phyloP scores from a whole-genome alignment of 257 asterid genomes.

The Galeopsis tetrahit region DNA sequence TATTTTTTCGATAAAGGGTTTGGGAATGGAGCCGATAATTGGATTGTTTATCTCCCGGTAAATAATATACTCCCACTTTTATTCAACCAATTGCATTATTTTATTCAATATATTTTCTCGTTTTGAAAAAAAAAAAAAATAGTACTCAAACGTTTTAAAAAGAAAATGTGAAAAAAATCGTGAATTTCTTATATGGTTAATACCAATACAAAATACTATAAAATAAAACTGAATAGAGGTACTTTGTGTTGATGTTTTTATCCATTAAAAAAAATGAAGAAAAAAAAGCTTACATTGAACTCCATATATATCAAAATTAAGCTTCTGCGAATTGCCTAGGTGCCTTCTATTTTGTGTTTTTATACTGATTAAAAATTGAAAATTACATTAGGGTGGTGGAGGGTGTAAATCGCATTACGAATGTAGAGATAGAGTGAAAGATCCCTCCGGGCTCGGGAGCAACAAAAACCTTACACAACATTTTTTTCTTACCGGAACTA shows the following conservation, averaged over 20 bases:
- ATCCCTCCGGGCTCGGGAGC: background rate
- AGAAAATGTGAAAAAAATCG: too few relatives aligned
- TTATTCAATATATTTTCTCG: background rate
- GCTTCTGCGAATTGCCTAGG: too few relatives aligned
- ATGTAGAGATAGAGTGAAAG: background rate
- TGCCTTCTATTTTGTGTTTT: too few relatives aligned
- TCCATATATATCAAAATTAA: too few relatives aligned
- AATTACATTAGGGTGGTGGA: slow-evolving; percentile 41
- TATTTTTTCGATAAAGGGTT: slow-evolving; percentile 21
- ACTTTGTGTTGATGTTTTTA: too few relatives aligned
- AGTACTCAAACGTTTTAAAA: too few relatives aligned
- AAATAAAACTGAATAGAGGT: too few relatives aligned
- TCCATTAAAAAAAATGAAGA: too few relatives aligned
- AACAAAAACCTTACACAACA: background rate
- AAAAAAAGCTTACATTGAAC: too few relatives aligned
- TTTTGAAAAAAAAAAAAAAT: background rate
- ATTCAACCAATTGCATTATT: background rate
- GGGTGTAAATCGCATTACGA: slow-evolving; percentile 33
- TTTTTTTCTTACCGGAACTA: background rate
- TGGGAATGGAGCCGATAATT: slow-evolving; percentile 19
- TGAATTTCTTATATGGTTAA: too few relatives aligned
- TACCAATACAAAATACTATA: background rate
- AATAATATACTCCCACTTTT: background rate
- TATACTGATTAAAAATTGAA: background rate
- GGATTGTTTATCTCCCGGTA: slow-evolving; percentile 32